These are phyloP conservation scores for Penicillium desertorum DNA, from an alignment of 495 filamentous ascomycete genomes.

Conservation along the genomic window DNA sequence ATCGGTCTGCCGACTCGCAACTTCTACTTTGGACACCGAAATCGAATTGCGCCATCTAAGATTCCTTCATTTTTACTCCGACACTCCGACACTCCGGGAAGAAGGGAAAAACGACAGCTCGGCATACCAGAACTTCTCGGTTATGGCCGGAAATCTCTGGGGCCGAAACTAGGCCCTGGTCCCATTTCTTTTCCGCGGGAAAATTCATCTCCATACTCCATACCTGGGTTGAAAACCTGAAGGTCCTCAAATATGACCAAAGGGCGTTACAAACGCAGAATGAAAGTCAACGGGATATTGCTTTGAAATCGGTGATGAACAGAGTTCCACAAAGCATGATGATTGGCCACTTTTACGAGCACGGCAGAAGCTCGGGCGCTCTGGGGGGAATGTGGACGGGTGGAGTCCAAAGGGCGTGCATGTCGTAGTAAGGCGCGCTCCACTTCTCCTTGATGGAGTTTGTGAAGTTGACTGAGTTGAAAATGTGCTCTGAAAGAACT, in stretches of 20 bases:
- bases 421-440: conserved; percentile 29
- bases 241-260: neutral
- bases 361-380: conserved; percentile 6
- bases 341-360: conserved; percentile 18
- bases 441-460: conserved; percentile 17
- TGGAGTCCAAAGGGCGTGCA: conserved; percentile 33
- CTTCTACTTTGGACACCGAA: conserved; percentile 6
- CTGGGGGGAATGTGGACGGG: conserved; percentile 19
- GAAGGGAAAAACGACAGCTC: conserved; percentile 4
- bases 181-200: conserved; percentile 23
- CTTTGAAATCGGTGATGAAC: conserved; percentile 10
- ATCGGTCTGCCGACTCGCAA: neutral
- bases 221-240: neutral
- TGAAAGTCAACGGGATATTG: neutral
- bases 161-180: conserved; percentile 14
- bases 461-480: neutral
- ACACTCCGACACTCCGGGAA: conserved; percentile 1
- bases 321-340: neutral
- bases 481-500: neutral
- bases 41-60: conserved; percentile 1
- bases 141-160: conserved; percentile 35
- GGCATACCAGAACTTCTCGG: conserved; percentile 16
- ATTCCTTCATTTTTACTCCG: conserved; percentile 7
- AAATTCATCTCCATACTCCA: neutral
- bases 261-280: neutral